These are phyloP conservation scores for Metschnikowia matae DNA, from an alignment of 805 yeast species.

Conservation along the genomic window DNA sequence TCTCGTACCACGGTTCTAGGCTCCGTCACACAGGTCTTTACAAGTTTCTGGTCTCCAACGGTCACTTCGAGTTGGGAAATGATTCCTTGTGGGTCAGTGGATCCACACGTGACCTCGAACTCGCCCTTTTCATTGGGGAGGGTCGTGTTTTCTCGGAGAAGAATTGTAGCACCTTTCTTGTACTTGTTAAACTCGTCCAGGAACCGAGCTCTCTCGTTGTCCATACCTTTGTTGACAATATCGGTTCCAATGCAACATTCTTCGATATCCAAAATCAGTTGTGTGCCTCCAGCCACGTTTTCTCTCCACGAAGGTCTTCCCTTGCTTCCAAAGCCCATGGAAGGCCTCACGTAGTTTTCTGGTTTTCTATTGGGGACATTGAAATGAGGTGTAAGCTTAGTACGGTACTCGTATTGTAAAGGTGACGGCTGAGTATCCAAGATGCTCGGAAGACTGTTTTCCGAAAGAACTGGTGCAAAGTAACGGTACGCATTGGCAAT, in stretches of 20 bases:
- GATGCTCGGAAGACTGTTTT: conserved; percentile 53
- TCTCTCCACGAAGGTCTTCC: conserved; percentile 72
- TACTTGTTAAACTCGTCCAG: conserved; percentile 42
- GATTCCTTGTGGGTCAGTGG: conserved; percentile 35
- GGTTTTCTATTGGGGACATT: conserved; percentile 61
- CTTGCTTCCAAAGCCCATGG: conserved; percentile 85
- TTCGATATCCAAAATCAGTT: conserved; percentile 79
- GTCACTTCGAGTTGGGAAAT: conserved; percentile 24
- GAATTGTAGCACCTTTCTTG: conserved; percentile 81
- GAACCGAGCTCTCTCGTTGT: conserved; percentile 59
- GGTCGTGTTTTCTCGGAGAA: conserved; percentile 74
- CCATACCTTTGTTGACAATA: conserved; percentile 70
- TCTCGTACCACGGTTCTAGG: conserved; percentile 78
- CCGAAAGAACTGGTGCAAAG: conserved; percentile 56
- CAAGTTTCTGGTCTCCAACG: conserved; percentile 27
- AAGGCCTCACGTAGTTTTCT: conserved; percentile 46
- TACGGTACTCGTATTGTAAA: conserved; percentile 69
- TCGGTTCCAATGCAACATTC: conserved; percentile 88
- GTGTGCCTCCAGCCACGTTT: conserved; percentile 52
- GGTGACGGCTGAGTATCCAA: conserved; percentile 74
- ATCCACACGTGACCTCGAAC: conserved; percentile 35
- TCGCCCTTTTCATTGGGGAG: conserved; percentile 27
- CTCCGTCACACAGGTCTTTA: conserved; percentile 74
- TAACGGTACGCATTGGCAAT: conserved; percentile 77
- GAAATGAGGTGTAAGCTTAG: conserved; percentile 95